A percentile compares a stretch with the other conserved stretches of the same genome.
Evolutionary conservation across 2,329 filamentous ascomycete species (phyloP).

Genomic region (Parascedosporium putredinis): DNA sequence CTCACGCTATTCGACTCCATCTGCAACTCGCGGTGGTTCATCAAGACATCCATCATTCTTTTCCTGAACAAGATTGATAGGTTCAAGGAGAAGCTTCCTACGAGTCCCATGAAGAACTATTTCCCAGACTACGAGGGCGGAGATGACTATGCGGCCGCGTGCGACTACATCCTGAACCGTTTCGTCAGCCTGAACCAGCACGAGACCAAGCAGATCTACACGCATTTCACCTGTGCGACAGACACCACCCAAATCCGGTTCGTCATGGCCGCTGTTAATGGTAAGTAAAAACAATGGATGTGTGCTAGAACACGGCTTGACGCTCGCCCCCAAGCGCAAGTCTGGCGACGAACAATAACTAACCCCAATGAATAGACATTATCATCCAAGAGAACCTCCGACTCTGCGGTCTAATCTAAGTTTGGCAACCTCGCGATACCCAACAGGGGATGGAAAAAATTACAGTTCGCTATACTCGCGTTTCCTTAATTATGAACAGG

Average conservation of each 20-base stretch:
- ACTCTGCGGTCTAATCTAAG: conserved; percentile 91
- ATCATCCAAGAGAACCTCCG: conserved; percentile 99
- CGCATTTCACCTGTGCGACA: conserved; percentile 96
- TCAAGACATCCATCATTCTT: conserved; percentile 78
- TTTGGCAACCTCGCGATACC: not conserved
- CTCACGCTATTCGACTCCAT: conserved; percentile 80
- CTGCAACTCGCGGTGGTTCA: conserved; percentile 84
- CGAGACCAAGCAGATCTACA: conserved; percentile 99
- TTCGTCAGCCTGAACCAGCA: conserved; percentile 98
- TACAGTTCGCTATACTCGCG: conserved; percentile 1
- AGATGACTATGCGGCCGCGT: conserved; percentile 88
- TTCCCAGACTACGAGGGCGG: conserved; percentile 91
- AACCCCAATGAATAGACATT: conserved; percentile 63
- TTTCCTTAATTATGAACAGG: conserved; percentile 7
- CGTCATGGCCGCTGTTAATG: conserved; percentile 99
- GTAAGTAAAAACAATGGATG: conserved; percentile 38
- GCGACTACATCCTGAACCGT: conserved; percentile 97
- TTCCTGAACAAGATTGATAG: conserved; percentile 88
- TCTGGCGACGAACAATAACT: too few species aligned
- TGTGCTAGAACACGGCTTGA: conserved; percentile 26
- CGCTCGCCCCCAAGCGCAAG: too few species aligned
- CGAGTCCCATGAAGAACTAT: conserved; percentile 79
- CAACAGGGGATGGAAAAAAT: not conserved
- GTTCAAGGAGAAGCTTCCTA: conserved; percentile 75
- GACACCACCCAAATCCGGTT: conserved; percentile 98